Percentiles rank a stretch among this genome's conserved stretches.
phyloP scores from a whole-genome alignment of 805 yeast genomes.

The Debaryomyces castellii region DNA sequence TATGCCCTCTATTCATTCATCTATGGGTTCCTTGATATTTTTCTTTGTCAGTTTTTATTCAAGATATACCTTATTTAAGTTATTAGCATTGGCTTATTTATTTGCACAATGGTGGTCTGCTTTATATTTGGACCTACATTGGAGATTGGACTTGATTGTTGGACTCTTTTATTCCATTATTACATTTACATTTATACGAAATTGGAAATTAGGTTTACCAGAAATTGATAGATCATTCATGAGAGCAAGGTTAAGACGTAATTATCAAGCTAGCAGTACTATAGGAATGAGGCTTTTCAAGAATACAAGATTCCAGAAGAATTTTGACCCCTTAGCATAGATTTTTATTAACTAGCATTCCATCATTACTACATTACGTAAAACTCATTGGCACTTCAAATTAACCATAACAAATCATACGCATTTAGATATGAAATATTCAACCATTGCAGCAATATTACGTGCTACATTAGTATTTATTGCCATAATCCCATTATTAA shows the following conservation, averaged over 20 bases:
- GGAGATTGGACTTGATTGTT: conserved; percentile 58
- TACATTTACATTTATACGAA: conserved; percentile 39
- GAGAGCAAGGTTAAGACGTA: conserved; percentile 37
- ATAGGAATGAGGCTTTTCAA: conserved; percentile 68
- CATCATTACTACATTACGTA: not conserved
- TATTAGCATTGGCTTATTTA: conserved; percentile 44
- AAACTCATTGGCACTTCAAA: not conserved
- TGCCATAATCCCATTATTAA: too few relatives aligned
- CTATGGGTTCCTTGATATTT: conserved; percentile 58
- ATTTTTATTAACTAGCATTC: not conserved
- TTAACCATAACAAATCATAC: not conserved
- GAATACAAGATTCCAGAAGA: conserved; percentile 46
- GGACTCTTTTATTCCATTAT: conserved; percentile 55
- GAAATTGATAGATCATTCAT: conserved; percentile 37
- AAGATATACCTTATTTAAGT: conserved; percentile 31
- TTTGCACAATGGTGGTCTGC: conserved; percentile 73
- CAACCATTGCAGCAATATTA: not conserved
- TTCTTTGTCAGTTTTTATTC: conserved; percentile 43
- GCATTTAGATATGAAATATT: too few relatives aligned
- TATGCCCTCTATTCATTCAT: conserved; percentile 61
- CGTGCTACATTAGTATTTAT: not conserved
- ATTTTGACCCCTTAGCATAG: conserved; percentile 51
- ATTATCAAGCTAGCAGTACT: conserved; percentile 43
- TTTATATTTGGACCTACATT: conserved; percentile 71
- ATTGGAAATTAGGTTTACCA: conserved; percentile 24